Base-by-base conservation (phyloP, 306 rosid species). In the Lathyrus sativus region DNA sequence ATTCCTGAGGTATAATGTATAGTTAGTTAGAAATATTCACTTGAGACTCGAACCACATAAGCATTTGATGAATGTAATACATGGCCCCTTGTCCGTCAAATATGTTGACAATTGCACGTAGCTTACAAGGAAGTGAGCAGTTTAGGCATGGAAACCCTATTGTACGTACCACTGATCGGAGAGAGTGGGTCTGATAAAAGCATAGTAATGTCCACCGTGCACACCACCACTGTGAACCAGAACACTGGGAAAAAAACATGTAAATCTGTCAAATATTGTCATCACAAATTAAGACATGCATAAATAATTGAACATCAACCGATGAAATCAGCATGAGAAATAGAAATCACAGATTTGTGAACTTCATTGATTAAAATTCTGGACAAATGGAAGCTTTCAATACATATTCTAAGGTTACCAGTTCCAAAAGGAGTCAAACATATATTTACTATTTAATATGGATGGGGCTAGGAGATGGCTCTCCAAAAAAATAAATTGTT, bases 221-320 rank as follows among this genome's bases (percentile, higher is more conserved):
- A 90, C 99, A 63, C 99, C 99, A 38, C 99, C 99, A 55, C 99
- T 95, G 86, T 95, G 99, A 66, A 95, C 99, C 91, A 95, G 82
- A 48, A 95, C 99, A 74, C 99, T 95, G 92, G 33, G 14, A 55
- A 65, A 59, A 39, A 67, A 74, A 42, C 8, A 6, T 6, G 10
- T 49, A 61, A 81, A 62, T 46, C 13, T 41, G 33, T 76, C 77
- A 77, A 71, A 67, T 70, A 62, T 65, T 39, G 33, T 49, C 19
- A 70, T 33, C 37, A 60, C 14, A 14, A 31, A 68, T 18, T 39
- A 65, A 50, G 26, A 62, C 46, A 22, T 11, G 10, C 43, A 55
- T 31, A 5, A 43, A 45, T 8, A 41, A 28, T 15, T 15, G 67
- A 37, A 64, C 41, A 2, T 14, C 11, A 42, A 67, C 17, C 8